Percentiles rank a stretch among this genome's conserved stretches.
Conservation (phyloP, 495 filamentous ascomycete species). For the Aspergillus homomorphus region DNA sequence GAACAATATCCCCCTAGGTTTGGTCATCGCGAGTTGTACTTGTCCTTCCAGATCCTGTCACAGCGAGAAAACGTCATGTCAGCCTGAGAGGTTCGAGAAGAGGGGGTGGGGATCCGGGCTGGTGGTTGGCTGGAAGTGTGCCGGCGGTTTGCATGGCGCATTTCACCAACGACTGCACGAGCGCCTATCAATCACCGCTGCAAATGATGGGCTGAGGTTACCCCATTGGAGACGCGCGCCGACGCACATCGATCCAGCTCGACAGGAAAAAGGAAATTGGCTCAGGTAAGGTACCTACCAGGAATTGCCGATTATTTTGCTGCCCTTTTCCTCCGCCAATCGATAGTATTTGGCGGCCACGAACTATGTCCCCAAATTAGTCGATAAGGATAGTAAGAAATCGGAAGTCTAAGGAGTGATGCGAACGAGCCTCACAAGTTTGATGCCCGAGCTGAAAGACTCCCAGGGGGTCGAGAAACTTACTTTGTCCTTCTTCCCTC, state of each 20-base stretch:
- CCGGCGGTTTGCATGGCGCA: slow-evolving; percentile 24
- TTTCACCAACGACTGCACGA: slow-evolving; percentile 17
- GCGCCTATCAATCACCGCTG: slow-evolving; percentile 26
- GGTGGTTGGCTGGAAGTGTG: slow-evolving; percentile 22
- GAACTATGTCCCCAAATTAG: slow-evolving; percentile 51
- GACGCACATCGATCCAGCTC: too few species aligned
- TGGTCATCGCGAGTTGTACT: slow-evolving; percentile 77
- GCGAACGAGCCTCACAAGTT: slow-evolving; percentile 16
- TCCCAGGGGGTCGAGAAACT: neutral
- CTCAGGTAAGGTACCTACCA: slow-evolving; percentile 60
- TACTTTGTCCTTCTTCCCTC: slow-evolving; percentile 96
- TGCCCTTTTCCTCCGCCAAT: slow-evolving; percentile 82
- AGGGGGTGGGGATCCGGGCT: slow-evolving; percentile 6
- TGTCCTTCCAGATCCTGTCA: slow-evolving; percentile 93
- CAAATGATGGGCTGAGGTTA: too few species aligned
- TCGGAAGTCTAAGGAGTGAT: slow-evolving; percentile 19
- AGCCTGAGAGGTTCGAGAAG: slow-evolving; percentile 12
- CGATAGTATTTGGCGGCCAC: slow-evolving; percentile 91
- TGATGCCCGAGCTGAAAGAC: slow-evolving; percentile 20
- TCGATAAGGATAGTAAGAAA: too few species aligned
- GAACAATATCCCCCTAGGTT: slow-evolving; percentile 13
- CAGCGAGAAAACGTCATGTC: slow-evolving; percentile 11
- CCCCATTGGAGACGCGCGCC: too few species aligned
- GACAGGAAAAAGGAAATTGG: too few species aligned
- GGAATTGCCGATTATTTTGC: slow-evolving; percentile 87